phyloP scores from a whole-genome alignment of 2,329 filamentous ascomycete genomes.

The Monosporascus sp. region DNA sequence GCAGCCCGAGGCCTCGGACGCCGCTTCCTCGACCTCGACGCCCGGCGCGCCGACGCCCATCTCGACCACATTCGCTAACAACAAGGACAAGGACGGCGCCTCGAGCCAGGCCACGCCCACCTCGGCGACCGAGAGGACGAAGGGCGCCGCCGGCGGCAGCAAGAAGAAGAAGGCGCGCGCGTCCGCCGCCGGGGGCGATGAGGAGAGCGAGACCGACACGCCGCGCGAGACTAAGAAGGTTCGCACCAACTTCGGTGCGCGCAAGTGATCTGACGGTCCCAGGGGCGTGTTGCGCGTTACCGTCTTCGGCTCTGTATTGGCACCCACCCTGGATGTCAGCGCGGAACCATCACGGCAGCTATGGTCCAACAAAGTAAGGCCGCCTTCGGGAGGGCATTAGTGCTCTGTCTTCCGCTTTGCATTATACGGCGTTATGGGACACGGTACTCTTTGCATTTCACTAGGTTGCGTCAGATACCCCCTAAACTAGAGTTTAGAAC shows the following conservation, averaged over 20 bases:
- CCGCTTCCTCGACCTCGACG: conserved; percentile 37
- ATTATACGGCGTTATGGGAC: not conserved
- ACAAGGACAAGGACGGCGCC: conserved; percentile 31
- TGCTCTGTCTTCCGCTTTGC: not conserved
- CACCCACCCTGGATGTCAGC: no score
- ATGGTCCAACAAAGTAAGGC: no score
- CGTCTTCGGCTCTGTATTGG: no score
- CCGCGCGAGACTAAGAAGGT: conserved; percentile 46
- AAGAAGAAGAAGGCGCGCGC: conserved; percentile 51
- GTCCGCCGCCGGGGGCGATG: conserved; percentile 26
- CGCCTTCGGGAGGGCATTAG: no score
- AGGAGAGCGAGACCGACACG: conserved; percentile 56
- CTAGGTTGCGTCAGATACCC: not conserved
- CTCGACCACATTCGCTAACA: conserved; percentile 43
- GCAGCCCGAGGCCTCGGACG: conserved; percentile 36
- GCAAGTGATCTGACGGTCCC: conserved; percentile 32
- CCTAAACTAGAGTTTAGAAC: not conserved
- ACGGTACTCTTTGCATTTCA: no score
- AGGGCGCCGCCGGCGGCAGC: conserved; percentile 21
- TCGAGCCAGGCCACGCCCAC: conserved; percentile 52
- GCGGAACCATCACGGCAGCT: no score
- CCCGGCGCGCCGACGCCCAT: conserved; percentile 49
- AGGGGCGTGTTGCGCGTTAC: no score
- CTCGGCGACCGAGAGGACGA: conserved; percentile 40
- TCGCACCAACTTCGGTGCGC: conserved; percentile 52